Evolutionary conservation across 1,284 basidiomycete genomes (phyloP).

Genomic region (Vanrija sp.): DNA sequence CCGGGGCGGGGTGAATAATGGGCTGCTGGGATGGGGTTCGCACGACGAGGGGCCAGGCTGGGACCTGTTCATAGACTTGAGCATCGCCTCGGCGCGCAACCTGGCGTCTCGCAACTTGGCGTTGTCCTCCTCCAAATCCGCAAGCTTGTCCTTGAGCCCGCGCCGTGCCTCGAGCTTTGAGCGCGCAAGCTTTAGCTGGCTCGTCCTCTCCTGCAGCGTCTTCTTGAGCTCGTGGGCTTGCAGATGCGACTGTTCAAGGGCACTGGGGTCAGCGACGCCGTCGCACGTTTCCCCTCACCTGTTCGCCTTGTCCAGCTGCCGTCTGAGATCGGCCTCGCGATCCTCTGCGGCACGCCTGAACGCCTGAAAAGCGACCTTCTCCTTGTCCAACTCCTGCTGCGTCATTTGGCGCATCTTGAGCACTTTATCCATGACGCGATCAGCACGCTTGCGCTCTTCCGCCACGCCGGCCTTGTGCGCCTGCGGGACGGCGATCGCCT

Average conservation of each 20-base stretch:
- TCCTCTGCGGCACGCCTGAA: slow-evolving; percentile 20
- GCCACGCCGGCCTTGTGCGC: slow-evolving; percentile 5
- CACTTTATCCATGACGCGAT: slow-evolving; percentile 12
- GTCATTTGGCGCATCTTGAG: slow-evolving; percentile 19
- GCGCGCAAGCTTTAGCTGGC: slow-evolving; percentile 22
- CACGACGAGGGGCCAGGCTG: too few species aligned
- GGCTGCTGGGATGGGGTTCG: too few species aligned
- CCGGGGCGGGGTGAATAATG: too few species aligned
- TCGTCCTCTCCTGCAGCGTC: slow-evolving; percentile 24
- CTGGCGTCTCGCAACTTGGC: not conserved
- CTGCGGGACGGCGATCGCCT: slow-evolving; percentile 1
- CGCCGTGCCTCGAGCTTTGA: slow-evolving; percentile 21
- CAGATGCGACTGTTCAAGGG: slow-evolving; percentile 11
- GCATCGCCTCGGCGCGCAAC: too few species aligned
- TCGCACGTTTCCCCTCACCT: slow-evolving; percentile 10
- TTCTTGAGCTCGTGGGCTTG: slow-evolving; percentile 12
- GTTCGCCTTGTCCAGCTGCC: slow-evolving; percentile 10
- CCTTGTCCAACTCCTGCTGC: slow-evolving; percentile 24
- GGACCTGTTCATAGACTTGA: too few species aligned
- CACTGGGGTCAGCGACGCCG: not conserved
- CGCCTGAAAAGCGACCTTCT: slow-evolving; percentile 20
- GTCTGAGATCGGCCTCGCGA: slow-evolving; percentile 17
- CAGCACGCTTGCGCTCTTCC: slow-evolving; percentile 11
- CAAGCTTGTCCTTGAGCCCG: slow-evolving; percentile 24
- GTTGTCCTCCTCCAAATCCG: slow-evolving; percentile 13